Conservation (phyloP, 495 filamentous ascomycete genomes). For the Letharia columbiana region DNA sequence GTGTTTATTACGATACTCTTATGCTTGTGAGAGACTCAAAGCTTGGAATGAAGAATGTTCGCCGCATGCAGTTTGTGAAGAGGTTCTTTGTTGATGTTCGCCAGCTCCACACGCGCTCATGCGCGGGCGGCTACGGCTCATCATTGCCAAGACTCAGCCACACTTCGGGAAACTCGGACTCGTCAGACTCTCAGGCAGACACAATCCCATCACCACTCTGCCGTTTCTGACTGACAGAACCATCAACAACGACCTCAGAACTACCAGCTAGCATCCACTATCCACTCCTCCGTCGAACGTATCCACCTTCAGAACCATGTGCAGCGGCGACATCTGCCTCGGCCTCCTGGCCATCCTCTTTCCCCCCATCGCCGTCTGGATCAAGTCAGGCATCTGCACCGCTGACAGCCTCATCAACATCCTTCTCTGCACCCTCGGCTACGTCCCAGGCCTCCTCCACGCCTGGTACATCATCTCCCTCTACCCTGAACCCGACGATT, state of each 20-base stretch:
- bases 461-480: conserved; percentile 97
- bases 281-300: background rate
- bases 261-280: background rate
- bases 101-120: background rate
- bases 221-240: background rate
- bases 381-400: conserved; percentile 87
- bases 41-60: conserved; percentile 1
- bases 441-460: conserved; percentile 83
- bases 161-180: background rate
- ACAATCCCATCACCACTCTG: background rate
- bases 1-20: background rate
- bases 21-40: background rate
- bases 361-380: conserved; percentile 90
- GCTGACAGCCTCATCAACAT: conserved; percentile 94
- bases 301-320: conserved; percentile 26
- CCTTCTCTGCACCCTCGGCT: conserved; percentile 81
- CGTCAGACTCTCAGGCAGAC: conserved; percentile 8
- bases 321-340: conserved; percentile 78
- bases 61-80: background rate
- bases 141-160: background rate
- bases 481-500: conserved; percentile 63
- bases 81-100: conserved; percentile 3
- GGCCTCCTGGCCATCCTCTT: conserved; percentile 84
- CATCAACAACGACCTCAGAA: background rate
- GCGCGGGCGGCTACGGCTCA: background rate